Evolutionary conservation across 495 filamentous ascomycete species (phyloP), one percentile per base, ranked within the genome.

Genomic region (Penicillium turbatum): DNA sequence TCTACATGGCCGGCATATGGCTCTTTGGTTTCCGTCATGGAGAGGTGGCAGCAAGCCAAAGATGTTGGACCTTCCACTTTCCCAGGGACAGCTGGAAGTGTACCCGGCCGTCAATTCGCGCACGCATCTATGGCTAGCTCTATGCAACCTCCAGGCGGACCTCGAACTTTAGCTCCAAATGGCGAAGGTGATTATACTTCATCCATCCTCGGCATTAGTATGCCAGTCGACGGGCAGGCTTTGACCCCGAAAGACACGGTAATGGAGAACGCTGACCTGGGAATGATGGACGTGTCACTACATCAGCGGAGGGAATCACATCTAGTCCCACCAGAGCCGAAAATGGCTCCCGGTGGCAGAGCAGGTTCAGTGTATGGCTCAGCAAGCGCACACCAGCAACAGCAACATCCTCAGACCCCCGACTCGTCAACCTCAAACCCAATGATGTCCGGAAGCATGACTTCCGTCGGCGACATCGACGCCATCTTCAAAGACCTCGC

Each of bases 401-500:
- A 69, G 44, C 60, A 55, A 30, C 67, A 63, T 53, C 66, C 70
- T 5, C 60, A 59, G 21, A 71, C 66, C 2, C 63, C 70, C 6
- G 65, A 71, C 12, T 64, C 68, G 0, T 62, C 61, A 13, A 62
- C 60, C 2, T 68, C 71, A 10, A 66, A 59, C 17, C 30, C 48
- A 6, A 62, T 38, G 57, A 63, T 24, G 53, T 26, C n/a, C 55
- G 59, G 53, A 56, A 54, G 51, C 16, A 35, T 49, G n/a, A 30
- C 55, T 7, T 56, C 13, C 15, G 31, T 50, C 13, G 55, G 54
- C 17, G 79, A 82, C 39, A 71, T 80, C 26, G 83, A 86, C 48
- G 76, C 81, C 3, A 79, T 85, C 31, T 77, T 85, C 59, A 79
- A 83, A 59, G 82, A 86, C 38, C 71, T 86, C 3, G 79, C 79